A percentile compares a stretch with the other conserved stretches of the same genome.
Conservation (phyloP, 768 basidiomycete species). For the Trametes villosa region DNA sequence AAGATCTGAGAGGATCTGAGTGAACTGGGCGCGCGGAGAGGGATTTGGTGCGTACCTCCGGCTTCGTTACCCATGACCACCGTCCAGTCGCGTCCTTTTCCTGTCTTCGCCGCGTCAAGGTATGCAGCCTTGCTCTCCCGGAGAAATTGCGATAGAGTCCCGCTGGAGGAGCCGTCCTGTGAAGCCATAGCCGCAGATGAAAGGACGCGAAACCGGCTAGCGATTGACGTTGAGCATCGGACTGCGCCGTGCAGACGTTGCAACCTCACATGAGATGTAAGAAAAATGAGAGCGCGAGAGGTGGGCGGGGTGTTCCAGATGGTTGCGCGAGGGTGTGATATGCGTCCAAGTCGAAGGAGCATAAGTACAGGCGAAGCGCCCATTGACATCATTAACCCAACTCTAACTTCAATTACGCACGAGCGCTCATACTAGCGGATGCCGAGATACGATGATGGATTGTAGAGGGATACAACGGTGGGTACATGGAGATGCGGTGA, state of each 20-base stretch:
- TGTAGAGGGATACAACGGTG: no score
- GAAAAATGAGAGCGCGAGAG: background rate
- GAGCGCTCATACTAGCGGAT: background rate
- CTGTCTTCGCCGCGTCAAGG: constrained; percentile 54
- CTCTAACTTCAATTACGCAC: background rate
- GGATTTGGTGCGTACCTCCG: constrained; percentile 63
- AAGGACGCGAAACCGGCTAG: no score
- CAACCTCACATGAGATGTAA: background rate
- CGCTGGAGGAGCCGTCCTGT: background rate
- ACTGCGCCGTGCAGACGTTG: background rate
- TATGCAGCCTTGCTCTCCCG: constrained; percentile 56
- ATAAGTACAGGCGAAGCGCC: background rate
- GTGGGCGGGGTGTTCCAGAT: no score
- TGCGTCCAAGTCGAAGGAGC: background rate
- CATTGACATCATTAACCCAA: background rate
- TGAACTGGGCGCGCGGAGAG: background rate
- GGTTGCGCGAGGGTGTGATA: background rate
- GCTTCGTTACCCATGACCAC: constrained; percentile 96
- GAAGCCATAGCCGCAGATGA: no score
- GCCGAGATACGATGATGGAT: no score
- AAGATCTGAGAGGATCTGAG: constrained; percentile 69
- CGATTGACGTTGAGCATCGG: background rate
- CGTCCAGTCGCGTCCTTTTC: constrained; percentile 68
- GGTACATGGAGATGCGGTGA: no score
- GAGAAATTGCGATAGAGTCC: constrained; percentile 17